A percentile compares a stretch with the other conserved stretches of the same genome.
phyloP scores from a whole-genome alignment of 1,139 yeast species.

The Geotrichum histeridarum region DNA sequence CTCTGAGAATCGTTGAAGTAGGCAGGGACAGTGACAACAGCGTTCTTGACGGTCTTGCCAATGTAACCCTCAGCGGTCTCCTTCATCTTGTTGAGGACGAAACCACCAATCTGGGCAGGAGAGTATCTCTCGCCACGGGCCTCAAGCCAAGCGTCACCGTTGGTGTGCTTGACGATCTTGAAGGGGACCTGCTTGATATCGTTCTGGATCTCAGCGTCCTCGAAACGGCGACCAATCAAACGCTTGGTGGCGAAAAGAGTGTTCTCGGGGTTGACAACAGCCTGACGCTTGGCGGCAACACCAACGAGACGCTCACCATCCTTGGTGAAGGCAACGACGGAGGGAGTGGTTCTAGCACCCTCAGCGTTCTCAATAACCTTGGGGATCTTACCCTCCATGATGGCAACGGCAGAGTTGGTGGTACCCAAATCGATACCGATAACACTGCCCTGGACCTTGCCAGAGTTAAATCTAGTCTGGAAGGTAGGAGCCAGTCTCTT shows the following conservation, averaged over 20 bases:
- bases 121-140: constrained; percentile 81
- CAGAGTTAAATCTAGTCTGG: constrained; percentile 47
- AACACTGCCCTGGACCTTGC: constrained; percentile 49
- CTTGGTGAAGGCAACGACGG: constrained; percentile 96
- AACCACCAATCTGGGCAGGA: constrained; percentile 98
- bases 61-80: constrained; percentile 92
- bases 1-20: constrained; percentile 97
- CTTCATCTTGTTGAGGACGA: constrained; percentile 92
- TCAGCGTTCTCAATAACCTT: constrained; percentile 96
- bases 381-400: constrained; percentile 96
- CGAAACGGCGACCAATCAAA: constrained; percentile 96
- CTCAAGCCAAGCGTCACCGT: constrained; percentile 99
- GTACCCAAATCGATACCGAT: constrained; percentile 99
- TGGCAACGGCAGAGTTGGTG: constrained; percentile 97
- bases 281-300: constrained; percentile 98
- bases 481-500: constrained; percentile 15
- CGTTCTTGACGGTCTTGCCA: constrained; percentile 79
- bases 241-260: constrained; percentile 97
- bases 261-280: constrained; percentile 97
- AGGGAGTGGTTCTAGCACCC: constrained; percentile 98
- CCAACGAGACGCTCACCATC: constrained; percentile 95
- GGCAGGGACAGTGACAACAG: constrained; percentile 97
- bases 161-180: constrained; percentile 91
- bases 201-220: constrained; percentile 93
- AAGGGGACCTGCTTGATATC: constrained; percentile 95